Evolutionary conservation across 225 moss, liverwort and hornwort genomes (phyloP).

Genomic region (Climacium dendroides): DNA sequence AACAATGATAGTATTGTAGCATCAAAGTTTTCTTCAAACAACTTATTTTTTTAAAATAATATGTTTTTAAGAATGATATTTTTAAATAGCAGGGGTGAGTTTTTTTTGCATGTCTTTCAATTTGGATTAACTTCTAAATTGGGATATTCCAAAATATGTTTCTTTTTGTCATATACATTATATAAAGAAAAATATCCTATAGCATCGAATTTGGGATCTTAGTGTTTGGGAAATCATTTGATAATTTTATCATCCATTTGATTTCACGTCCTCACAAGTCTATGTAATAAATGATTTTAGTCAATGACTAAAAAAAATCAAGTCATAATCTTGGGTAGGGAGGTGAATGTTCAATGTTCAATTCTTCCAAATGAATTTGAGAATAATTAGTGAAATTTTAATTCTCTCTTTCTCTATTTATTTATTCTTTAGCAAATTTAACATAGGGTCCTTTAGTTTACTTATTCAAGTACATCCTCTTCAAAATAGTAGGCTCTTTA

Average conservation of each 20-base stretch:
- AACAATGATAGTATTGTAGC: background rate
- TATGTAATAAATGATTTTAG: background rate
- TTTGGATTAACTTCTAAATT: background rate
- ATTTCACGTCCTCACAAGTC: background rate
- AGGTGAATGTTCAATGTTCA: background rate
- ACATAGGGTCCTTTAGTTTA: background rate
- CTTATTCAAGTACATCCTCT: background rate
- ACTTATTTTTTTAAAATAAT: no score
- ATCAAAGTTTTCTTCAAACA: background rate
- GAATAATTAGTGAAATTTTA: background rate
- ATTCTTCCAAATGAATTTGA: background rate
- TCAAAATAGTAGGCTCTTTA: background rate
- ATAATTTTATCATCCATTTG: background rate
- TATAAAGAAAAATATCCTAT: background rate
- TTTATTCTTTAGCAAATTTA: background rate
- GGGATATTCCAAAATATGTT: background rate
- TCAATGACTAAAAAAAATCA: background rate
- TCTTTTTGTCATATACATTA: background rate
- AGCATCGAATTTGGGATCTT: background rate
- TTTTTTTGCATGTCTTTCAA: background rate
- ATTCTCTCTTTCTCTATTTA: no score
- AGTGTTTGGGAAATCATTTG: background rate
- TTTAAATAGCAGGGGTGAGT: background rate
- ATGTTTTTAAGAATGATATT: background rate
- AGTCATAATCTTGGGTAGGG: background rate